Conservation (phyloP, 805 yeast species). For the Wickerhamiella sorbophila region DNA sequence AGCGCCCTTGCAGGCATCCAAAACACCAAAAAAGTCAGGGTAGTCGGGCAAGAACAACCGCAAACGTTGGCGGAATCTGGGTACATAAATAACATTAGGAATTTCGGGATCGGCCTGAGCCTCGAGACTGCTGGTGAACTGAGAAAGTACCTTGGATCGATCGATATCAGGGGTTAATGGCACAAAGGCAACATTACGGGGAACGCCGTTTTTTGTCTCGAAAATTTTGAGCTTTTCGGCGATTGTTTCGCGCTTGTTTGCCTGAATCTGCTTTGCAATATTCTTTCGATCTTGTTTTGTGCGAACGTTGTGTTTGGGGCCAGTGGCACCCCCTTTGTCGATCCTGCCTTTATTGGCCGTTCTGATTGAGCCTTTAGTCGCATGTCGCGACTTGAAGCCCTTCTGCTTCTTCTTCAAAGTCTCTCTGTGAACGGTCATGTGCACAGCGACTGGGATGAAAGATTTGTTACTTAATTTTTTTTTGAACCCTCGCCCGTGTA, state of each 20-base stretch:
- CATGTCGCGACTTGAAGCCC: constrained; percentile 81
- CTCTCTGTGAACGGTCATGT: constrained; percentile 57
- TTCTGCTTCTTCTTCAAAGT: constrained; percentile 76
- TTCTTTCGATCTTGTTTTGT: constrained; percentile 63
- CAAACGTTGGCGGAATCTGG: constrained; percentile 53
- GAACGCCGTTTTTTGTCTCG: constrained; percentile 68
- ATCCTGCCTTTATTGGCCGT: constrained; percentile 72
- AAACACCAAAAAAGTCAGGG: constrained; percentile 47
- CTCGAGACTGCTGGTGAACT: constrained; percentile 9
- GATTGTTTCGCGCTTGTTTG: constrained; percentile 49
- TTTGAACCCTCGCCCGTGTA: no score
- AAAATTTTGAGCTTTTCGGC: constrained; percentile 52
- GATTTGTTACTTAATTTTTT: constrained; percentile 3
- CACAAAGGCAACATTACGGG: constrained; percentile 67
- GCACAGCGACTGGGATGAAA: not conserved
- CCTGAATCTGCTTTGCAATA: constrained; percentile 57
- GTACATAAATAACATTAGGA: constrained; percentile 29
- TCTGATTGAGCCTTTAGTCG: constrained; percentile 77
- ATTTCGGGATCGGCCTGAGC: constrained; percentile 7
- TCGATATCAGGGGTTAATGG: constrained; percentile 64
- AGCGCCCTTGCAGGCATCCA: constrained; percentile 78
- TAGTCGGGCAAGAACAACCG: constrained; percentile 28
- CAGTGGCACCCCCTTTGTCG: constrained; percentile 40
- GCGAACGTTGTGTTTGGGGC: constrained; percentile 26
- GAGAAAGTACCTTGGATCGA: constrained; percentile 19